phyloP scores from a whole-genome alignment of 345 rosid genomes.

The Camelina sativa region DNA sequence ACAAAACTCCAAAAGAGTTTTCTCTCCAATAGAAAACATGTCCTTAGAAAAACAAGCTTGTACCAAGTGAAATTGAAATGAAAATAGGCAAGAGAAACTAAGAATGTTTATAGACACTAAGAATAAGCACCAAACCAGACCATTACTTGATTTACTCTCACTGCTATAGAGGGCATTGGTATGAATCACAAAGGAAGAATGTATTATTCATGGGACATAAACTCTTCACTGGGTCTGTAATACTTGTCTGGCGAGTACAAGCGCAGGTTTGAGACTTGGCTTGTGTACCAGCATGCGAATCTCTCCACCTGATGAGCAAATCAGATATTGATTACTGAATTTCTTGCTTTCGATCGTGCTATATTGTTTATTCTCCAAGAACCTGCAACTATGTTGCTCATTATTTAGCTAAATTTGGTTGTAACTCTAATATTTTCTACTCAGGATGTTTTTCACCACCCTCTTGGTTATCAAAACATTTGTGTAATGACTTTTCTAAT shows the following conservation, averaged over 20 bases:
- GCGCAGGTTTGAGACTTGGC: constrained; percentile 90
- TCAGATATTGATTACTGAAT: too few species aligned
- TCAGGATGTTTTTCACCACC: too few species aligned
- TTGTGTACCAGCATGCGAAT: constrained; percentile 94
- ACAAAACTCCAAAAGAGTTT: background rate
- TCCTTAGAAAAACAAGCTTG: constrained; percentile 15
- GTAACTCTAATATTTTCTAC: too few species aligned
- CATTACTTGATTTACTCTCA: too few species aligned
- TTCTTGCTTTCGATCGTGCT: too few species aligned
- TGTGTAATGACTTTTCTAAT: too few species aligned
- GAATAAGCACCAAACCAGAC: constrained; percentile 29
- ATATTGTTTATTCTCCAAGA: too few species aligned
- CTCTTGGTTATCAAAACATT: too few species aligned
- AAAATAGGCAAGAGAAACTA: background rate
- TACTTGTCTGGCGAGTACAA: constrained; percentile 92
- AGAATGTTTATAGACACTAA: constrained; percentile 35
- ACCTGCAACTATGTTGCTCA: too few species aligned
- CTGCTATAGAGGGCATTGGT: too few species aligned
- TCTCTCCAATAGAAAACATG: background rate
- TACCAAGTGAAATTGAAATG: constrained; percentile 25
- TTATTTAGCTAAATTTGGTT: too few species aligned
- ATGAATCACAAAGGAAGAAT: constrained; percentile 50
- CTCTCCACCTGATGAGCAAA: constrained; percentile 98
- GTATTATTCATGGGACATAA: constrained; percentile 93
- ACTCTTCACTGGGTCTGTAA: constrained; percentile 91